Evolutionary conservation across 2,329 filamentous ascomycete genomes (phyloP).

Genomic region (Fusarium sp.): DNA sequence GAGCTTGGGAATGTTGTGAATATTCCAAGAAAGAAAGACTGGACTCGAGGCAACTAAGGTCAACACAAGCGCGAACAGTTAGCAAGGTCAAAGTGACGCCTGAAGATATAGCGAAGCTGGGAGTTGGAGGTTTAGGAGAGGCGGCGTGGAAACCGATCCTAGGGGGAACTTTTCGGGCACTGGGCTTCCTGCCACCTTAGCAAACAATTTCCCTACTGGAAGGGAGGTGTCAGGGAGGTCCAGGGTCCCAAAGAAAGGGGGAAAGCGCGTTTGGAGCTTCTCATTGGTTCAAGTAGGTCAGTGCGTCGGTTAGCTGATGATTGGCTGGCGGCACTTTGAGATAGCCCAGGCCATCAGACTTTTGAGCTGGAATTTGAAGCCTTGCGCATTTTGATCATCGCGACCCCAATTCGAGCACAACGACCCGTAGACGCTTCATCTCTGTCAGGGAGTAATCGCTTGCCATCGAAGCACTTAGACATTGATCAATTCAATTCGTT

Average conservation of each 20-base stretch:
- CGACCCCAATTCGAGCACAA: constrained; percentile 33
- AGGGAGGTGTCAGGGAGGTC: constrained; percentile 49
- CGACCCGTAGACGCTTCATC: constrained; percentile 25
- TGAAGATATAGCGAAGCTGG: constrained; percentile 44
- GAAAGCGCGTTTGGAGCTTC: constrained; percentile 51
- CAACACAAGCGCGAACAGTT: constrained; percentile 38
- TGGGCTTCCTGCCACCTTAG: constrained; percentile 56
- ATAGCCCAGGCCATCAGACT: constrained; percentile 48
- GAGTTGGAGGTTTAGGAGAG: constrained; percentile 47
- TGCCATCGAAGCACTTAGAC: constrained; percentile 14
- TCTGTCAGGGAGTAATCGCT: not conserved
- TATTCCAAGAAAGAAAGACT: constrained; percentile 48
- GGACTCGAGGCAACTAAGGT: constrained; percentile 31
- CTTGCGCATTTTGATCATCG: constrained; percentile 41
- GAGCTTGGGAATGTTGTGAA: constrained; percentile 40
- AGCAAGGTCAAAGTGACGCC: constrained; percentile 41
- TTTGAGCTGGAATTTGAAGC: constrained; percentile 46
- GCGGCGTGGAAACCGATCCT: constrained; percentile 45
- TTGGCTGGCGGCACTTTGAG: constrained; percentile 47
- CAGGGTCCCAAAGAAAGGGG: constrained; percentile 58
- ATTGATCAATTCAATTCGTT: not conserved
- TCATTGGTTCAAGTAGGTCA: constrained; percentile 47
- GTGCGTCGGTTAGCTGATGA: constrained; percentile 49
- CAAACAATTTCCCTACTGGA: constrained; percentile 61
- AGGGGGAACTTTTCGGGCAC: constrained; percentile 57